Evolutionary conservation across 179 eudicot genomes (phyloP).

Genomic region (Spergularia azorica): DNA sequence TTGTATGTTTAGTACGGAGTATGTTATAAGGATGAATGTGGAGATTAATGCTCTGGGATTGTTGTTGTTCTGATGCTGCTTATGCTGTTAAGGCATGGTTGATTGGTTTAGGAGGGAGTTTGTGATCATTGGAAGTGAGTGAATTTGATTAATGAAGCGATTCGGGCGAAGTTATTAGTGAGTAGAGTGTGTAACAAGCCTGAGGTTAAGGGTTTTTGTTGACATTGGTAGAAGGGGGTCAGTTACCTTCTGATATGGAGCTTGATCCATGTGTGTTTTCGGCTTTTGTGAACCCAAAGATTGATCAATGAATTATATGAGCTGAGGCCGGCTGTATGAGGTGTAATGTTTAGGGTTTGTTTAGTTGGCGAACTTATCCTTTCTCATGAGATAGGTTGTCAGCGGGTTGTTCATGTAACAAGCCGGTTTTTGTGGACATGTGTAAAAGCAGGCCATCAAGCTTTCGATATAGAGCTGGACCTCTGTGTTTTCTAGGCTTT

Average conservation of each 20-base stretch:
- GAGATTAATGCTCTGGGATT: neutral
- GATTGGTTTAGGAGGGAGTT: neutral
- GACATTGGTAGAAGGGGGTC: no score
- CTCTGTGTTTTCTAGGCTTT: no score
- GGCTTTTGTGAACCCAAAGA: no score
- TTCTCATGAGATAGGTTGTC: no score
- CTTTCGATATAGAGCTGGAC: neutral
- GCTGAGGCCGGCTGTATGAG: no score
- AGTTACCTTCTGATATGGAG: no score
- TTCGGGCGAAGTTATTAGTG: neutral
- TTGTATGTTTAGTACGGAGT: neutral
- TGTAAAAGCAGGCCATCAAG: neutral
- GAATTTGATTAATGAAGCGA: neutral
- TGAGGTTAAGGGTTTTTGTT: neutral
- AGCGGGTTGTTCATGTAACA: neutral
- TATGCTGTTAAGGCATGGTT: neutral
- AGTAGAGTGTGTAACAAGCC: neutral
- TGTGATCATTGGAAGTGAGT: neutral
- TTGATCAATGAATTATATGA: no score
- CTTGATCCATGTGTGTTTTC: no score
- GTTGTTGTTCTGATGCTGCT: neutral
- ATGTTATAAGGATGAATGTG: neutral
- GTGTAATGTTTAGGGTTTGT: no score
- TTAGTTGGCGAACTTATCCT: no score
- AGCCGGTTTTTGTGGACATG: neutral